Conservation (phyloP, 176 grass and related monocot genomes). For the Areca catechu region DNA sequence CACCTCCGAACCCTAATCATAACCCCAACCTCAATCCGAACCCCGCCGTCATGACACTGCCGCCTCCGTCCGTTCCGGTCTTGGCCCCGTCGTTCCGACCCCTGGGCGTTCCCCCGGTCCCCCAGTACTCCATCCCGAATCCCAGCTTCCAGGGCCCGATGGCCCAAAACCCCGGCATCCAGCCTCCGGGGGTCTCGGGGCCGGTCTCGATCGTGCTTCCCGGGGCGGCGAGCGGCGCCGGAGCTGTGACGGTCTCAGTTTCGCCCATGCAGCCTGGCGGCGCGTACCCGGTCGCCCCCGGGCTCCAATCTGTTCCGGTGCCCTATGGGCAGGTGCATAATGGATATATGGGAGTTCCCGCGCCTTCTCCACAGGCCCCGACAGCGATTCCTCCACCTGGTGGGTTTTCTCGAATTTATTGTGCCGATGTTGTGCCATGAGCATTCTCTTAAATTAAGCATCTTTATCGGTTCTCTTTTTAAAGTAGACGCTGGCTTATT, state of each 20-base stretch:
- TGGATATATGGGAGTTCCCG: conserved; percentile 6
- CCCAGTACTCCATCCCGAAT: conserved; percentile 14
- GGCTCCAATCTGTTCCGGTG: conserved; percentile 3
- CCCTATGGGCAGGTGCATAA: conserved; percentile 34
- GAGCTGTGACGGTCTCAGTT: neutral
- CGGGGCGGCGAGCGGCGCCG: neutral
- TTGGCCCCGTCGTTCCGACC: conserved; percentile 21
- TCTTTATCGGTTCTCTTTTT: no score
- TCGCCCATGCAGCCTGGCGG: conserved; percentile 16
- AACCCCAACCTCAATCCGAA: conserved; percentile 17
- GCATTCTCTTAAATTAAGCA: no score
- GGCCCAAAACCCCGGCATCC: conserved; percentile 22
- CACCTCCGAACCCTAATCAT: neutral
- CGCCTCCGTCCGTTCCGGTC: conserved; percentile 3
- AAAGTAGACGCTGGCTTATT: no score
- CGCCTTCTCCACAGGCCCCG: conserved; percentile 10
- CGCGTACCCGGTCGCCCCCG: conserved; percentile 17
- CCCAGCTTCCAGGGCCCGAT: conserved; percentile 19
- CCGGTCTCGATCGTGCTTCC: conserved; percentile 5
- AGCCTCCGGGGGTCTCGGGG: conserved; percentile 31
- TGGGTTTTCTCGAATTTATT: conserved; percentile 19
- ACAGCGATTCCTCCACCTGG: conserved; percentile 38
- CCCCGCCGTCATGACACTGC: neutral
- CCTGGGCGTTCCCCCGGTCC: conserved; percentile 2
- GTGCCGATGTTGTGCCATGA: neutral